Percentiles rank a stretch among this genome's conserved stretches.
Conservation (phyloP, 345 rosid genomes). For the Eucalyptus sp. region DNA sequence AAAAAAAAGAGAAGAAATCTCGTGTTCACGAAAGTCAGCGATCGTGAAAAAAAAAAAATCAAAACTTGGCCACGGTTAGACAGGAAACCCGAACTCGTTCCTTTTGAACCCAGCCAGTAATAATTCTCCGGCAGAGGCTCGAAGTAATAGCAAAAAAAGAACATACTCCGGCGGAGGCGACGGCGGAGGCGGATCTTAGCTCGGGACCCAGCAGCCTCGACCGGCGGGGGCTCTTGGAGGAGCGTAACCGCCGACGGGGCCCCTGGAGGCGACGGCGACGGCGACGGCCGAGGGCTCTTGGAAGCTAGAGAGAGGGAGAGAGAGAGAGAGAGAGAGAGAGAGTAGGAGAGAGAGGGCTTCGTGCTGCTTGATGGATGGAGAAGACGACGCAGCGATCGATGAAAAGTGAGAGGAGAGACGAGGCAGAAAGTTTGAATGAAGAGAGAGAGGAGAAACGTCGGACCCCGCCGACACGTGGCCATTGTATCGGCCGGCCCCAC, state of each 20-base stretch:
- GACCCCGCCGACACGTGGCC: background rate
- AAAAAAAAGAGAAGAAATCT: background rate
- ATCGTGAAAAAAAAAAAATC: background rate
- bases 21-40: background rate
- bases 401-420: no score
- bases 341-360: background rate
- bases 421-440: no score
- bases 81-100: background rate
- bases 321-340: background rate
- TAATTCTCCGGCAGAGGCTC: no score
- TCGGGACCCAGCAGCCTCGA: background rate
- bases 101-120: background rate
- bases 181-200: background rate
- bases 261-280: background rate
- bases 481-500: background rate
- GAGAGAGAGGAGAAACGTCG: background rate
- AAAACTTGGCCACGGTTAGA: background rate
- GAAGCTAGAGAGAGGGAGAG: background rate
- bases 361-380: background rate
- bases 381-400: background rate
- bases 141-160: no score
- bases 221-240: background rate
- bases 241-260: background rate
- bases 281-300: background rate
- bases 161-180: background rate